Percentiles rank a stretch among this genome's conserved stretches.
Evolutionary conservation across 768 basidiomycete genomes (phyloP).

Genomic region (Lactifluus rugatus): DNA sequence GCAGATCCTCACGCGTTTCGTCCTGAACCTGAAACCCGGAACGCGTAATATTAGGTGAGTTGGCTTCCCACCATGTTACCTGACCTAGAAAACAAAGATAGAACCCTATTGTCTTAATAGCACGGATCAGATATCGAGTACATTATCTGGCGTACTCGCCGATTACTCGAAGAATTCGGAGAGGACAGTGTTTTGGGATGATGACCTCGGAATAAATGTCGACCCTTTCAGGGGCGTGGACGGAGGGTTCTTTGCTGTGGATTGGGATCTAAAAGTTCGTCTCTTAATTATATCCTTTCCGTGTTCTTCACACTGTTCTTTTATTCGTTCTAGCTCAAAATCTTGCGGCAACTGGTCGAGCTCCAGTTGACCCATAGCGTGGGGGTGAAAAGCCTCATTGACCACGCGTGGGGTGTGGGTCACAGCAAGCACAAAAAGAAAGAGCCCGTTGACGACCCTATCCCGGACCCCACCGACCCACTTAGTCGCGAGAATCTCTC

Average conservation of each 20-base stretch:
- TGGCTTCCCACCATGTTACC: slow-evolving; percentile 27
- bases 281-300: slow-evolving; percentile 21
- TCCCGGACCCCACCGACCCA: slow-evolving; percentile 49
- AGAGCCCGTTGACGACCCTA: slow-evolving; percentile 43
- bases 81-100: slow-evolving; percentile 28
- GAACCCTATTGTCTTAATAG: slow-evolving; percentile 36
- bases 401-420: slow-evolving; percentile 79
- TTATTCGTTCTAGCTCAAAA: slow-evolving; percentile 59
- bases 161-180: slow-evolving; percentile 67
- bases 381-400: slow-evolving; percentile 62
- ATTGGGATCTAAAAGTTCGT: slow-evolving; percentile 75
- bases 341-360: slow-evolving; percentile 78
- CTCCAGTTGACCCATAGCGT: slow-evolving; percentile 63
- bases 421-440: slow-evolving; percentile 82
- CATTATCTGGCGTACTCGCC: slow-evolving; percentile 55
- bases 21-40: slow-evolving; percentile 74
- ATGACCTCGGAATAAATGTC: slow-evolving; percentile 52
- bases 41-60: slow-evolving; percentile 85
- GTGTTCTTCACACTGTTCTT: slow-evolving; percentile 22
- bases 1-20: slow-evolving; percentile 62
- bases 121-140: slow-evolving; percentile 73
- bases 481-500: slow-evolving; percentile 56
- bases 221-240: slow-evolving; percentile 61
- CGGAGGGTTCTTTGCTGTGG: slow-evolving; percentile 70
- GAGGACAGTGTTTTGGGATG: slow-evolving; percentile 75